Base-by-base conservation (phyloP, 2,329 filamentous ascomycete genomes). In the Colletotrichum nymphaeae region DNA sequence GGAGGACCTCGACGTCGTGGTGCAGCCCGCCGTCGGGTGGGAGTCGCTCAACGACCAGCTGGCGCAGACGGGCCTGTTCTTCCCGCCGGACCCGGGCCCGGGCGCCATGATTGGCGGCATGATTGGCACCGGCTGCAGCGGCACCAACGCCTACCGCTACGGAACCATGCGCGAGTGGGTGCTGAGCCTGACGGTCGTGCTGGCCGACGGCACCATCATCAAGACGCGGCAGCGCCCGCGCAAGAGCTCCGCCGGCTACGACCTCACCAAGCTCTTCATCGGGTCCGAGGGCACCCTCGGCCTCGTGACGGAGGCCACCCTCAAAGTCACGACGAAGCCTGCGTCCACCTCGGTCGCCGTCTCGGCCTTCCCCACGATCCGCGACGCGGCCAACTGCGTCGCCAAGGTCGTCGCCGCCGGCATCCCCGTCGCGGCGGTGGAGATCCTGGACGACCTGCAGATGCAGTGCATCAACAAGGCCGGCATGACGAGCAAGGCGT, bases 111-210 rank as follows among this genome's bases (percentile, higher is more conserved):
- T 98, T 78, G 95, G 95, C 70, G 95, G 95, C 68, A 95, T 95
- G 93, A 90, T 95, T 42, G 93, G 93, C 26, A 95, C 93, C 3
- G 89, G 89, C 46, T 90, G 88, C 84, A 90, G 88, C 79, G 95
- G 95, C 72, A 98, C 95, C 16, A 98, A 98, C 81, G 93, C 95
- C 19, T 97, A 97, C 85, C 89, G 95, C 71, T 98, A 97, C 81
- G 95, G 95, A 75, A 98, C 95, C 2, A 98, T 98, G 95, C 92
- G 94, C 75, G 95, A 98, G 80, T 98, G 95, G 95, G 95, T 98
- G 14, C 85, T 97, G 26, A 93, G 90, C 67, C 84, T 98, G 76
- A 98, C 95, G 0, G 94, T 97, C 4, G 95, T 98, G 12, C 88
- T 98, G 78, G 95, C 95, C 22, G 95, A 98, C 82, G 95, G 95